Percentiles rank a stretch among this genome's conserved stretches.
Evolutionary conservation across 192 early-diverging fungal genomes (phyloP).

Genomic region (Coemansia sp.): DNA sequence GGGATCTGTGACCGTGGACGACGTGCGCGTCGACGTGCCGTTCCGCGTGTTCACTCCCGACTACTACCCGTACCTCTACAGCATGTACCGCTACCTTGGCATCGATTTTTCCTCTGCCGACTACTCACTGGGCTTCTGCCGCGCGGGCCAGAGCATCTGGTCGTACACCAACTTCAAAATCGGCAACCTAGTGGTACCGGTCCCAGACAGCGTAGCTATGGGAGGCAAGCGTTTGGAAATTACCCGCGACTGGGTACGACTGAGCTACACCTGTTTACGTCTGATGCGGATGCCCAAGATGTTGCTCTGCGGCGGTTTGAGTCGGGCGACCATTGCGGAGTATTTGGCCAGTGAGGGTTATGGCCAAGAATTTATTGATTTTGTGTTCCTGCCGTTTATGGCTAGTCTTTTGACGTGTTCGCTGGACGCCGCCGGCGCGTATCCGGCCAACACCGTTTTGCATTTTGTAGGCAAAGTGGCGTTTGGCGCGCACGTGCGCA

Average conservation of each 20-base stretch:
- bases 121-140: constrained; percentile 46
- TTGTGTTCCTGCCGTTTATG: constrained; percentile 46
- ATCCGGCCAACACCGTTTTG: constrained; percentile 46
- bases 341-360: constrained; percentile 30
- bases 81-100: constrained; percentile 41
- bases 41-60: constrained; percentile 53
- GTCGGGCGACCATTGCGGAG: constrained; percentile 21
- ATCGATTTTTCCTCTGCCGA: constrained; percentile 39
- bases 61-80: constrained; percentile 50
- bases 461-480: constrained; percentile 35
- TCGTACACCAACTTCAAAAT: constrained; percentile 45
- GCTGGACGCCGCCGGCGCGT: constrained; percentile 25
- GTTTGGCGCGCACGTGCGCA: constrained; percentile 37
- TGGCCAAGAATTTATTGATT: constrained; percentile 13
- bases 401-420: constrained; percentile 50
- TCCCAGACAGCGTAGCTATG: constrained; percentile 17
- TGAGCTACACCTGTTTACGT: constrained; percentile 20
- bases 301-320: constrained; percentile 16
- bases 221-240: constrained; percentile 14
- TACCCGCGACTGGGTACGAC: constrained; percentile 42
- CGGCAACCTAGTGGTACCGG: constrained; percentile 27
- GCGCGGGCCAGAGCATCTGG: constrained; percentile 20
- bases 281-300: constrained; percentile 14
- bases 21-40: constrained; percentile 50
- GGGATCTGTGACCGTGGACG: constrained; percentile 42